These are phyloP conservation scores for Podaxis carcinomalis DNA, from an alignment of 768 basidiomycete genomes.

Conservation along the genomic window DNA sequence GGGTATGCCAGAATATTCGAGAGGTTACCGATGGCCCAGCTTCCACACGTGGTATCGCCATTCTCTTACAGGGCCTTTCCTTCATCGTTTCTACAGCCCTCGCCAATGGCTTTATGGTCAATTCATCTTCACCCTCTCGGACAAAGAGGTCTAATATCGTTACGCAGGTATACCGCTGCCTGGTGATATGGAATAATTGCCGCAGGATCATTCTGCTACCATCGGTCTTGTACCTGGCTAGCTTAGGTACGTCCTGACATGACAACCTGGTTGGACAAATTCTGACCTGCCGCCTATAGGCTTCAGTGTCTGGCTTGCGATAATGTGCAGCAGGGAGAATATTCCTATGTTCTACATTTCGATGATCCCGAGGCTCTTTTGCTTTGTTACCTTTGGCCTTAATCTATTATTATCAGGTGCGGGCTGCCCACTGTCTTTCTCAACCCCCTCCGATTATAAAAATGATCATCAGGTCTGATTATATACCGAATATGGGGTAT, in stretches of 20 bases:
- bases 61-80: neutral
- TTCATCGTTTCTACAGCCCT: neutral
- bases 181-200: conserved; percentile 9
- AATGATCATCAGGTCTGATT: neutral
- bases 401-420: neutral
- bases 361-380: neutral
- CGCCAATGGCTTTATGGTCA: conserved; percentile 6
- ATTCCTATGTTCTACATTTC: neutral
- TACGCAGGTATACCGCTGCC: conserved; percentile 11
- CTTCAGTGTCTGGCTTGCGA: neutral
- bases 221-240: neutral
- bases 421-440: neutral
- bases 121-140: neutral
- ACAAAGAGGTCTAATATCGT: neutral
- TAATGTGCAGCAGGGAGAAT: neutral
- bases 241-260: neutral
- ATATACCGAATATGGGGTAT: neutral
- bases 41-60: neutral
- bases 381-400: neutral
- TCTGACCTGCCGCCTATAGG: neutral
- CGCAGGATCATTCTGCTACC: conserved; percentile 6
- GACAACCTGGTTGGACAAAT: neutral
- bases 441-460: neutral
- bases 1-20: neutral
- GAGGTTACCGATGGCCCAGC: conserved; percentile 1